Evolutionary conservation across 179 eudicot species (phyloP), one percentile per base, ranked within the genome.

Genomic region (Silene noctiflora): DNA sequence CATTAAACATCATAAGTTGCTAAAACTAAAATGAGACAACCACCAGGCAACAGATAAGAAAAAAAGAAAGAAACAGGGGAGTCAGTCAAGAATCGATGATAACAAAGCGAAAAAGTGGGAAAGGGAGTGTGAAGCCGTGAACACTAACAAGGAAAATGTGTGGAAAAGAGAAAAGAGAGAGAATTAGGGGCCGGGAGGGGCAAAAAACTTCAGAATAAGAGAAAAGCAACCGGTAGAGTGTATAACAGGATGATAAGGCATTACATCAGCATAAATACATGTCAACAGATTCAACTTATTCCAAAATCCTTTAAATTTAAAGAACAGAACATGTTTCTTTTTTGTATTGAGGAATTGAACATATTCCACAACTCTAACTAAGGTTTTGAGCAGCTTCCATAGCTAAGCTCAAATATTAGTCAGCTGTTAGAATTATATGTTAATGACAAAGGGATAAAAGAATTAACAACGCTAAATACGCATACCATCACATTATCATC

Each of bases 401-500:
- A 64, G 39, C 33, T 25, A 64, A 27, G 68, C 42, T 31, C 21
- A 31, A n/a, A 56, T 56, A 17, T 56, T 56, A 5, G 19, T 56
- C 60, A 56, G 6, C 11, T 31, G 21, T 66, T 9, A 4, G 22
- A n/a, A 68, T 68, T 66, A 21, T 21, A 66, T 29, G 46, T 31
- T 33, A 14, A 14, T 8, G 19, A 75, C 44, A 24, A 20, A 24
- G 39, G 58, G 33, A 17, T 27, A 17, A 29, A 6, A 71, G 35
- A 59, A 14, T 22, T 9, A 79, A 13, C 14, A 20, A 55, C 13
- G 59, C 67, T 25, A 67, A 13, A 21, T 72, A 63, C 19, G 67
- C 76, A 25, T 80, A 82, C 85, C 89, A 75, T 69, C 77, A 66
- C 27, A 68, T 75, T 65, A 73, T 73, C 82, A 73, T 76, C 78